phyloP scores from a whole-genome alignment of 805 yeast species.

The Metschnikowia gruessii region DNA sequence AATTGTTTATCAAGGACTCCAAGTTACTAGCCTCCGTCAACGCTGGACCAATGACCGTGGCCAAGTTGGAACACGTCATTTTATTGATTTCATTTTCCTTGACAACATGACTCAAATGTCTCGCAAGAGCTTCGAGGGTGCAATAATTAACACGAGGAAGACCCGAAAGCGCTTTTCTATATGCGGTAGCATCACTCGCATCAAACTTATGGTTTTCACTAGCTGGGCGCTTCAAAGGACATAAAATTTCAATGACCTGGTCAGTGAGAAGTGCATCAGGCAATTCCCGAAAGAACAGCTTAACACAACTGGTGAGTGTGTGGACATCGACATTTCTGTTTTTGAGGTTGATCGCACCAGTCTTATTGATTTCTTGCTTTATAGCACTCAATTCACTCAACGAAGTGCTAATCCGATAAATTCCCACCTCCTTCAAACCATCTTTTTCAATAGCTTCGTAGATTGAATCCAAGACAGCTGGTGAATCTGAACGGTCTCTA shows the following conservation, averaged over 20 bases:
- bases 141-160: conserved; percentile 68
- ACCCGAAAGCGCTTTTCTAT: conserved; percentile 31
- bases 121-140: conserved; percentile 61
- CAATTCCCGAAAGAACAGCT: conserved; percentile 76
- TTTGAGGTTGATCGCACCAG: conserved; percentile 49
- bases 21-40: conserved; percentile 54
- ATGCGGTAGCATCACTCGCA: conserved; percentile 13
- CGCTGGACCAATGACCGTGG: conserved; percentile 79
- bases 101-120: conserved; percentile 69
- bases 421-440: conserved; percentile 87
- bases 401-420: conserved; percentile 70
- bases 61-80: conserved; percentile 87
- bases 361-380: conserved; percentile 43
- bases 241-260: conserved; percentile 59
- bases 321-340: conserved; percentile 66
- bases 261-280: conserved; percentile 81
- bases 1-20: conserved; percentile 44
- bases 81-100: conserved; percentile 65
- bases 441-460: conserved; percentile 77
- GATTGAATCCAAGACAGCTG: conserved; percentile 62
- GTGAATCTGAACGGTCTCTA: conserved; percentile 62
- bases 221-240: conserved; percentile 31
- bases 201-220: conserved; percentile 7
- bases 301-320: conserved; percentile 84
- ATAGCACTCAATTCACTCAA: conserved; percentile 44